Percentiles rank a stretch among this genome's conserved stretches.
Conservation (phyloP, 1,284 basidiomycete species). For the Cryptococcus amylolentus region DNA sequence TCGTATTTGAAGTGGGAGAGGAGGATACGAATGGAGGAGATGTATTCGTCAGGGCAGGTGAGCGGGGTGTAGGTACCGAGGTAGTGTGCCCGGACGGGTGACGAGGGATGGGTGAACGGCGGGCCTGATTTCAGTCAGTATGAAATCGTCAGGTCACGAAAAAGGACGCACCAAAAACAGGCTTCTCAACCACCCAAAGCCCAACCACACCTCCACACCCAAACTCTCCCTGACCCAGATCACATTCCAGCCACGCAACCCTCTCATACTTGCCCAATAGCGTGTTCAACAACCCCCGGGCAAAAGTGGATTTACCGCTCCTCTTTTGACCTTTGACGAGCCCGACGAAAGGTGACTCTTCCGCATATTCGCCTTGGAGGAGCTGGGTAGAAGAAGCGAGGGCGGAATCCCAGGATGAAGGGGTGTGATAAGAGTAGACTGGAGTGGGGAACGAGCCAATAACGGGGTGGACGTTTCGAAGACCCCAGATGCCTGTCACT, state of each 20-base stretch:
- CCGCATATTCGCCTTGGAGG: neutral
- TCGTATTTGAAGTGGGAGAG: slow-evolving; percentile 69
- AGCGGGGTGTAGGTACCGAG: slow-evolving; percentile 76
- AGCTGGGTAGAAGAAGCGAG: slow-evolving; percentile 35
- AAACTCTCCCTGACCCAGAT: slow-evolving; percentile 92
- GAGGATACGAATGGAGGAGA: slow-evolving; percentile 65
- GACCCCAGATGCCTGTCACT: slow-evolving; percentile 46
- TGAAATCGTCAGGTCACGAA: neutral
- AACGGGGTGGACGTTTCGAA: slow-evolving; percentile 60
- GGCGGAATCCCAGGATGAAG: slow-evolving; percentile 60
- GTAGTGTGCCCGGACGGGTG: slow-evolving; percentile 74
- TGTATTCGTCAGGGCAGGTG: slow-evolving; percentile 73
- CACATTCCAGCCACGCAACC: slow-evolving; percentile 88
- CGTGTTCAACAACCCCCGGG: slow-evolving; percentile 68
- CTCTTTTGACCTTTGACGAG: slow-evolving; percentile 82
- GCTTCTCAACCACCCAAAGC: slow-evolving; percentile 66
- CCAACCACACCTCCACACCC: slow-evolving; percentile 81
- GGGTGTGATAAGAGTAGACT: slow-evolving; percentile 54
- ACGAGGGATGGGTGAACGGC: slow-evolving; percentile 72
- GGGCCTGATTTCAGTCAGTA: slow-evolving; percentile 58
- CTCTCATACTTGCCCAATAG: slow-evolving; percentile 62
- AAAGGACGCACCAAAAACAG: slow-evolving; percentile 62
- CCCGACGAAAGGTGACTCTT: slow-evolving; percentile 39
- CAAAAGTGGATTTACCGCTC: slow-evolving; percentile 84
- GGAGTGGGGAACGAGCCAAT: slow-evolving; percentile 37